phyloP scores from a whole-genome alignment of 345 rosid species.

The Dovyalis caffra region DNA sequence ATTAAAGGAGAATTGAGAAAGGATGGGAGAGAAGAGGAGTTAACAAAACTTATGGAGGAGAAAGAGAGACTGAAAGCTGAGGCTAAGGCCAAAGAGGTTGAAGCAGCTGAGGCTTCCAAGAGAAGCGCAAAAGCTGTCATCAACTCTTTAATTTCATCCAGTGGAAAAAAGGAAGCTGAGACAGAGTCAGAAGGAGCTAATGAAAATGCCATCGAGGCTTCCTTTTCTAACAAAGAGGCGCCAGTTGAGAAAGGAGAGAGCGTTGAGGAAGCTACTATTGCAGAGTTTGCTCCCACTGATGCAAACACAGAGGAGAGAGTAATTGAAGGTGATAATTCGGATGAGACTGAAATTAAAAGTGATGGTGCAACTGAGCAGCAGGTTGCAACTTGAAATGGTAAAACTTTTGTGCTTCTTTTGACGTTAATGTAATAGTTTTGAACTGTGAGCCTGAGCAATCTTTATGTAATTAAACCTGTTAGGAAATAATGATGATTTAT shows the following conservation, averaged over 20 bases:
- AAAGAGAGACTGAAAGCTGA: conserved; percentile 84
- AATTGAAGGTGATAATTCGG: not conserved
- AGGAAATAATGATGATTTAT: not conserved
- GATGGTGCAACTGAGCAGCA: conserved; percentile 9
- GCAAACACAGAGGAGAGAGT: not conserved
- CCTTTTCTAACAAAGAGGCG: conserved; percentile 10
- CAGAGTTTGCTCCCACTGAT: conserved; percentile 20
- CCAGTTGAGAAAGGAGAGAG: conserved; percentile 29
- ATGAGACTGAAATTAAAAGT: conserved; percentile 2
- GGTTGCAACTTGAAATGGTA: conserved; percentile 19
- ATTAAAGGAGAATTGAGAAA: conserved; percentile 63
- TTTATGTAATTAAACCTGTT: conserved; percentile 13
- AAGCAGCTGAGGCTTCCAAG: conserved; percentile 74
- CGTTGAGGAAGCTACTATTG: conserved; percentile 28
- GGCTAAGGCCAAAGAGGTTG: conserved; percentile 75
- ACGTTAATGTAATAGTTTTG: too few relatives aligned
- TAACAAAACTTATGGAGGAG: conserved; percentile 73
- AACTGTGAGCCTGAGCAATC: not conserved
- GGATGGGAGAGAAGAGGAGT: conserved; percentile 75
- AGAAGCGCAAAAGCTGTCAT: conserved; percentile 54
- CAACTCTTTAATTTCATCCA: conserved; percentile 47
- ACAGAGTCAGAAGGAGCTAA: conserved; percentile 17
- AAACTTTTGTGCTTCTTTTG: not conserved
- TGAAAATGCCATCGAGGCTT: conserved; percentile 27
- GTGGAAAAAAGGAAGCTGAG: conserved; percentile 45